A percentile compares a stretch with the other conserved stretches of the same genome.
phyloP scores from a whole-genome alignment of 164 flowering plant species.

The Umbilicus rupestris region DNA sequence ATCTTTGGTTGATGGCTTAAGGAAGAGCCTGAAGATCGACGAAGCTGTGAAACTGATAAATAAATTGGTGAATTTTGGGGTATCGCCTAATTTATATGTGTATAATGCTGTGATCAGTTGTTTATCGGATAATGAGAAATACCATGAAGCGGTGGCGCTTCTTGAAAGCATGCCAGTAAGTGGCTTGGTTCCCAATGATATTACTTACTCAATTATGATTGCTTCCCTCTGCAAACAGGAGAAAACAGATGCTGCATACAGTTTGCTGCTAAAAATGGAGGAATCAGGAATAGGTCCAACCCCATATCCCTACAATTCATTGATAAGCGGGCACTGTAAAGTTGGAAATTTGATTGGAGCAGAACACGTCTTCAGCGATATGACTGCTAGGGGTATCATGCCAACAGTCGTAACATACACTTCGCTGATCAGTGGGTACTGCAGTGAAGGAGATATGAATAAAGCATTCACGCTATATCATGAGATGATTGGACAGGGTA shows the following conservation, averaged over 20 bases:
- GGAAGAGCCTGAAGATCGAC: conserved; percentile 39
- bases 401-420: conserved; percentile 75
- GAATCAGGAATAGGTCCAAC: conserved; percentile 37
- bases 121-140: conserved; percentile 52
- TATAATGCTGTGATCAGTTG: conserved; percentile 72
- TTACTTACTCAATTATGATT: conserved; percentile 63
- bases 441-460: conserved; percentile 40
- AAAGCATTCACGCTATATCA: conserved; percentile 53
- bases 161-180: conserved; percentile 39
- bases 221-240: conserved; percentile 62
- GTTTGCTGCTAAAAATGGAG: conserved; percentile 39
- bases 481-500: conserved; percentile 66
- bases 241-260: conserved; percentile 36
- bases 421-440: conserved; percentile 68
- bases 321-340: conserved; percentile 66
- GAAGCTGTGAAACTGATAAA: conserved; percentile 54
- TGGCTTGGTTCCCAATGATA: conserved; percentile 56
- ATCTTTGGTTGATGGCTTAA: conserved; percentile 54
- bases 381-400: conserved; percentile 43
- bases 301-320: conserved; percentile 65
- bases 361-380: conserved; percentile 35
- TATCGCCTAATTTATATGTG: conserved; percentile 53
- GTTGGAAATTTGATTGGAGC: conserved; percentile 48
- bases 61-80: conserved; percentile 29
- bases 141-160: conserved; percentile 49